Base-by-base conservation (phyloP, 768 basidiomycete genomes). In the Atractiella rhizophila region DNA sequence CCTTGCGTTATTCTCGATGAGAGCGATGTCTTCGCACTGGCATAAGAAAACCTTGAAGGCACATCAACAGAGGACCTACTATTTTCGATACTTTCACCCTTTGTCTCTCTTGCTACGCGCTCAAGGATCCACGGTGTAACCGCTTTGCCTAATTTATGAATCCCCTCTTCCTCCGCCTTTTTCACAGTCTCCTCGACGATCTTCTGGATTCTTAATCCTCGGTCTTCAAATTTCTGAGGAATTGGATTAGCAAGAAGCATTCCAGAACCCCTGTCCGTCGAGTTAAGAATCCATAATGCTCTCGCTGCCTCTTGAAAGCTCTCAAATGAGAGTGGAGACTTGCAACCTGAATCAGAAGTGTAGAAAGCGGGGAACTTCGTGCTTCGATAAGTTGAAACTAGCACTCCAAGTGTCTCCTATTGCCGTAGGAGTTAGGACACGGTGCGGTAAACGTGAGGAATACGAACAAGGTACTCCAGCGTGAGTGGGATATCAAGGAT, bases 371-470 rank as follows among this genome's bases (percentile, higher is more conserved):
- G 91, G 50, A 96, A 96, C 15, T 67, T 63, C 0, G 73, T 71
- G 33, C 67, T 53, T 1, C 72, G 71, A 50, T 78, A 86, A 0
- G 80, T 69, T 4, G 86, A 57, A 1, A 91, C 85, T 2, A 82
- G 81, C 11, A 94, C 82, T 2, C 88, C 88, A 28, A 86, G 69
- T 0, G 86, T 86, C 70, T 96, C 88, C 83, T 88, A 48, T 21
- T 11, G 1, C 18, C 25, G 28, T n/a, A 38, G 39, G 26, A 12
- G 25, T 23, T 39, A 26, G 31, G 25, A 19, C 28, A 4, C 40
- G 7, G 34, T n/a, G n/a, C 20, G 20, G 18, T 13, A 35, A 9
- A 10, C 11, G 28, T 24, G n/a, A 33, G 18, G 26, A 4, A 5
- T 15, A 44, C 57, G 35, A n/a, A 58, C 56, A 23, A 65, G 56